Evolutionary conservation across 2,329 filamentous ascomycete species (phyloP).

Genomic region (Fusarium secorum): DNA sequence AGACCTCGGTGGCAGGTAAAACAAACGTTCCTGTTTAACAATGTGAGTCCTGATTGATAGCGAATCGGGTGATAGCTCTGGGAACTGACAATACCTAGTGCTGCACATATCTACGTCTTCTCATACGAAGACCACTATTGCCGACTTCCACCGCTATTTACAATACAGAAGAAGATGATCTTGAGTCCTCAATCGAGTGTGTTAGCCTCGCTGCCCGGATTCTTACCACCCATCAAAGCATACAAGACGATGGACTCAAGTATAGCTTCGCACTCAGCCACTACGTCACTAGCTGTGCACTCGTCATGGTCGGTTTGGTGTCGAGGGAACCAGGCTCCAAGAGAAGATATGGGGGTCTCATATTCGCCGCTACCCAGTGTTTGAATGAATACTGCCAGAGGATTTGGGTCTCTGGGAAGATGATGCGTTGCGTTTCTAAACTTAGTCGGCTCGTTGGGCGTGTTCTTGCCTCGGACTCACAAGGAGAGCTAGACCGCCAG

Average conservation of each 20-base stretch:
- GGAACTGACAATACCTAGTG: slow-evolving; percentile 1
- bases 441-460: slow-evolving; percentile 11
- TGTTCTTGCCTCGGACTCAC: not conserved
- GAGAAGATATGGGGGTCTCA: slow-evolving; percentile 10
- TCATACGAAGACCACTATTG: slow-evolving; percentile 22
- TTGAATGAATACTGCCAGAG: slow-evolving; percentile 26
- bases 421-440: slow-evolving; percentile 27
- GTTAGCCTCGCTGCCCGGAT: slow-evolving; percentile 24
- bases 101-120: slow-evolving; percentile 25
- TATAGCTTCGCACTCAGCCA: slow-evolving; percentile 29
- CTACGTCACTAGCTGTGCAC: slow-evolving; percentile 30
- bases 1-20: slow-evolving; percentile 22
- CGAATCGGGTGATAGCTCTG: not conserved
- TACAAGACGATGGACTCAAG: slow-evolving; percentile 21
- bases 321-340: slow-evolving; percentile 19
- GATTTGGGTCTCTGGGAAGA: slow-evolving; percentile 32
- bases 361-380: slow-evolving; percentile 12
- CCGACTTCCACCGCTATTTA: not conserved
- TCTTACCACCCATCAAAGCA: slow-evolving; percentile 17
- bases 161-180: slow-evolving; percentile 21
- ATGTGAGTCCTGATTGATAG: not conserved
- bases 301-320: slow-evolving; percentile 28
- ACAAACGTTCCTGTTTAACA: slow-evolving; percentile 13
- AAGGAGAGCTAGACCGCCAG: not conserved
- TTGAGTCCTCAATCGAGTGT: slow-evolving; percentile 16